Evolutionary conservation across 106 monocot species (phyloP), one percentile per base, ranked within the genome.

Genomic region (Allium cepa): DNA sequence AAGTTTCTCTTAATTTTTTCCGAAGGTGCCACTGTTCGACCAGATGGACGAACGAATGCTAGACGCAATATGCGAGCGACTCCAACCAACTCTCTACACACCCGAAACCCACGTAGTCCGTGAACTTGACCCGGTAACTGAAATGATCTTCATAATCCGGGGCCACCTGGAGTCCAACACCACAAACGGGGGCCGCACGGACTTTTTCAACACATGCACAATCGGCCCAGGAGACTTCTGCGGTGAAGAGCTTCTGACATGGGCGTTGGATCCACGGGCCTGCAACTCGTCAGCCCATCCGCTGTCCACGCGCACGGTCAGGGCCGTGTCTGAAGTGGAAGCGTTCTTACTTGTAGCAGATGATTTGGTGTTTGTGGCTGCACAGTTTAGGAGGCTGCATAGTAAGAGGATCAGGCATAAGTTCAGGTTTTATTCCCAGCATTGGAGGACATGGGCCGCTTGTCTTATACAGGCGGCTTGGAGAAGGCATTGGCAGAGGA

Each of bases 401-500:
- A 94, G 94, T 79, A 90, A 80, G 90, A 81, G 77, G 26, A 69
- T 90, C 7, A 61, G 90, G 12, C 84, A 90, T 62, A 94, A 77
- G 80, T 84, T 94, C 78, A 70, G 90, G 71, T 94, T 87, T 73
- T 90, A 90, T 76, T 94, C 94, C 1, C 84, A 84, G 65, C 94
- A 87, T 64, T 94, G 94, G 94, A 77, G 94, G 0, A 79, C 87
- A 4, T 94, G 94, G 94, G 90, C 87, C 0, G 90, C 90, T 2
- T 84, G 94, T 72, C 90, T 84, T 77, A 87, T 94, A 66, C 94
- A 94, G 47, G 87, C 80, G 4, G 87, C 94, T 11, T 94, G 94
- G 94, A 68, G 90, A 8, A 75, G 82, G 48, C 79, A 74, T 22
- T 78, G 69, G 74, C 67, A 82, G 64, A 26, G 80, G 17, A 63